A percentile compares a stretch with the other conserved stretches of the same genome.
phyloP scores from a whole-genome alignment of 2,329 filamentous ascomycete genomes.

The Emericellopsis cladophorae region DNA sequence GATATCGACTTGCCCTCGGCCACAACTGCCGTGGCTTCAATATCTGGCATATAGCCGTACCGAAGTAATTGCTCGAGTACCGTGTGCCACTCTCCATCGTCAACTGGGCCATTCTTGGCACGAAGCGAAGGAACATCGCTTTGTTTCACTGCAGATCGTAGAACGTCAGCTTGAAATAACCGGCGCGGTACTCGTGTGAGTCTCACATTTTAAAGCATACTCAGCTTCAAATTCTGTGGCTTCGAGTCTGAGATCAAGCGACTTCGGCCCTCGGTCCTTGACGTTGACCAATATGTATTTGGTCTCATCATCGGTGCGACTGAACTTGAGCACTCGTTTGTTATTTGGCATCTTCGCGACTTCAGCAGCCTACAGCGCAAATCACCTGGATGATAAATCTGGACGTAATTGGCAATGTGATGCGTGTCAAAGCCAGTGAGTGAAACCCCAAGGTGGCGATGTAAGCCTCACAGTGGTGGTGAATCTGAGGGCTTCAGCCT shows the following conservation, averaged over 20 bases:
- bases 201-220: constrained; percentile 46
- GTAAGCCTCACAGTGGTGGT: too few species aligned
- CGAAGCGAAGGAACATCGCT: constrained; percentile 38
- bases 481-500: too few species aligned
- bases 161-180: too few species aligned
- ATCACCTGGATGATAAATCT: neutral
- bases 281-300: constrained; percentile 50
- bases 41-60: constrained; percentile 32
- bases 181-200: constrained; percentile 4
- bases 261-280: constrained; percentile 31
- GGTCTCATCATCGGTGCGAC: constrained; percentile 37
- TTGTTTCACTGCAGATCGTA: constrained; percentile 36
- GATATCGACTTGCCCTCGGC: constrained; percentile 37
- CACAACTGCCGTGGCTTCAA: constrained; percentile 49
- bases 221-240: constrained; percentile 55
- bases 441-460: too few species aligned
- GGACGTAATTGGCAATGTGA: too few species aligned
- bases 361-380: neutral
- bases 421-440: too few species aligned
- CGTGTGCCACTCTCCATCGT: constrained; percentile 52
- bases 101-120: constrained; percentile 38
- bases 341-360: constrained; percentile 4
- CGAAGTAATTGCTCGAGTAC: constrained; percentile 47
- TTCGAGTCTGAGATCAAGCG: constrained; percentile 53
- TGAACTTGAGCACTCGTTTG: constrained; percentile 40